Percentiles rank a stretch among this genome's conserved stretches.
These are phyloP conservation scores for Penicillium griseofulvum DNA, from an alignment of 2,329 filamentous ascomycete genomes.

Conservation along the genomic window DNA sequence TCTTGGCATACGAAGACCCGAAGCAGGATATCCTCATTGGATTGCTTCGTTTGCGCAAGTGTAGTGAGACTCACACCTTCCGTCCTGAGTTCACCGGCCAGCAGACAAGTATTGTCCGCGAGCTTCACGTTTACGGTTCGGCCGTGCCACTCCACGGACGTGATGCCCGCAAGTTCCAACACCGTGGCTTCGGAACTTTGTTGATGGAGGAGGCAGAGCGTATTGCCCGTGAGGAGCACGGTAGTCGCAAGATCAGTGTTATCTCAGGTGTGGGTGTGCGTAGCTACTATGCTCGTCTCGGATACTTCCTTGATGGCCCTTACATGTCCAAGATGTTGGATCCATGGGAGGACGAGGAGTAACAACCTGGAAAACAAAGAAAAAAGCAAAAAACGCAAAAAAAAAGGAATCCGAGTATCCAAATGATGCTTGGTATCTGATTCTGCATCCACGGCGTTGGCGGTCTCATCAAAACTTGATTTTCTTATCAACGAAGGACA, in stretches of 20 bases:
- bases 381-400: not conserved
- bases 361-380: constrained; percentile 2
- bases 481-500: constrained; percentile 18
- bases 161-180: constrained; percentile 95
- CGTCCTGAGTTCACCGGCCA: constrained; percentile 81
- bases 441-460: constrained; percentile 24
- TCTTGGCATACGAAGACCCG: constrained; percentile 94
- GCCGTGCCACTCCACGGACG: constrained; percentile 96
- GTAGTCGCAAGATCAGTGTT: constrained; percentile 89
- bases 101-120: constrained; percentile 85
- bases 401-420: not conserved
- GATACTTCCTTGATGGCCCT: constrained; percentile 89
- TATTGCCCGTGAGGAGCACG: constrained; percentile 91
- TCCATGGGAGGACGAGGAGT: constrained; percentile 40
- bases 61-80: constrained; percentile 87
- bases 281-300: constrained; percentile 90
- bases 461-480: constrained; percentile 18
- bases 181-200: constrained; percentile 93
- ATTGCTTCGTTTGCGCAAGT: constrained; percentile 83
- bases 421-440: constrained; percentile 1
- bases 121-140: constrained; percentile 94
- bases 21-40: constrained; percentile 98
- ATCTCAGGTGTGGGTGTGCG: constrained; percentile 97
- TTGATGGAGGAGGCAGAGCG: constrained; percentile 97
- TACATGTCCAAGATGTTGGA: constrained; percentile 62